A percentile compares a stretch with the other conserved stretches of the same genome.
Conservation (phyloP, 331 rosid genomes). For the Saraca asoca region DNA sequence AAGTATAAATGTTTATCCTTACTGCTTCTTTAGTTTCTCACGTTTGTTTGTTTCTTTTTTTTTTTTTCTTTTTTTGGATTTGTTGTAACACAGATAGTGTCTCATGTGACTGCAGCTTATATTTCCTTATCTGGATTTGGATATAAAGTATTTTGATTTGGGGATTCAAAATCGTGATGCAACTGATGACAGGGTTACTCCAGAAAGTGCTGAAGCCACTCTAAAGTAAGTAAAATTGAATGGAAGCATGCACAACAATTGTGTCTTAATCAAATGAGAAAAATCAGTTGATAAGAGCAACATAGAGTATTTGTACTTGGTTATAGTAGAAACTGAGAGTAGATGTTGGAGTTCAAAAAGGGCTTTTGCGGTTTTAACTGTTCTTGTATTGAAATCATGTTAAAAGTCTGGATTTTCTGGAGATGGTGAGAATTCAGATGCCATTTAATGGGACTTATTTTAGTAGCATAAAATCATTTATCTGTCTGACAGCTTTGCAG, state of each 20-base stretch:
- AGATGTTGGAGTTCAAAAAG: slow-evolving; percentile 6
- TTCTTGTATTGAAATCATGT: not conserved
- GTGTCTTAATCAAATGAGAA: not conserved
- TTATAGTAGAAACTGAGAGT: slow-evolving; percentile 19
- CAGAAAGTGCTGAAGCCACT: slow-evolving; percentile 92
- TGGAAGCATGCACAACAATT: not conserved
- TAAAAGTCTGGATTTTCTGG: slow-evolving; percentile 21
- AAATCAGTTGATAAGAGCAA: not conserved
- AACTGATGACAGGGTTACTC: slow-evolving; percentile 82
- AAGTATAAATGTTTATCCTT: slow-evolving; percentile 51
- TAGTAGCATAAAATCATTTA: slow-evolving; percentile 6
- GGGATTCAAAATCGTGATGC: slow-evolving; percentile 88
- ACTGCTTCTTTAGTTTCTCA: not conserved
- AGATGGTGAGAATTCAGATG: slow-evolving; percentile 15
- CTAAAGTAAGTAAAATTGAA: slow-evolving; percentile 60
- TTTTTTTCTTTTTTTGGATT: slow-evolving; percentile 11
- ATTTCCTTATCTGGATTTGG: slow-evolving; percentile 81
- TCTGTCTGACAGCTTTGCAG: not conserved
- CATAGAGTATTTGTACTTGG: slow-evolving; percentile 3
- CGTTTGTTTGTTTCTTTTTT: not conserved
- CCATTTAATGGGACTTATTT: not conserved
- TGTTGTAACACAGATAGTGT: slow-evolving; percentile 9
- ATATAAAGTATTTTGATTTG: slow-evolving; percentile 87
- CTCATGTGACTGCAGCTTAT: slow-evolving; percentile 70
- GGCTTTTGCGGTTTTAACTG: not conserved